Percentiles rank a stretch among this genome's conserved stretches.
These are phyloP conservation scores for Leucocoprinus leucothites DNA, from an alignment of 768 basidiomycete species.

Conservation along the genomic window DNA sequence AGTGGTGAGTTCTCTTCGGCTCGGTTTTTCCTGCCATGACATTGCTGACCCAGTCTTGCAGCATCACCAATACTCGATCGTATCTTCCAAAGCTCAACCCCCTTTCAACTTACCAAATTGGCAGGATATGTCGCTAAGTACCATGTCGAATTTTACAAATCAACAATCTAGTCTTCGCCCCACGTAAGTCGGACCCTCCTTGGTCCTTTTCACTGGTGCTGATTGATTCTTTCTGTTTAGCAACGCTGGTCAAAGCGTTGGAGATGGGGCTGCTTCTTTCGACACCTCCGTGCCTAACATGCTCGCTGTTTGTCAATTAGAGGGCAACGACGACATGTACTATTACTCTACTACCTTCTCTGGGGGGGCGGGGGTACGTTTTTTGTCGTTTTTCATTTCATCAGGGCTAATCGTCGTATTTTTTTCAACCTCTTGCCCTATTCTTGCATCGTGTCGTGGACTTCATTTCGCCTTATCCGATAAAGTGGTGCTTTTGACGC, in stretches of 20 bases:
- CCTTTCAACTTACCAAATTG: constrained; percentile 62
- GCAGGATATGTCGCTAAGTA: constrained; percentile 78
- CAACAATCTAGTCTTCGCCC: constrained; percentile 92
- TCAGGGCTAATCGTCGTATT: not conserved
- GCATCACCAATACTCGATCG: constrained; percentile 14
- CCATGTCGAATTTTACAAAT: constrained; percentile 69
- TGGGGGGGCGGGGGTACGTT: constrained; percentile 84
- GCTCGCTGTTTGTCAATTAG: constrained; percentile 81
- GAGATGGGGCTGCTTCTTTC: constrained; percentile 89
- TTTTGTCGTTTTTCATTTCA: not conserved
- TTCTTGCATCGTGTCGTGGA: no score
- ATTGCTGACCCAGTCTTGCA: not conserved
- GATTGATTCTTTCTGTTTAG: constrained; percentile 34
- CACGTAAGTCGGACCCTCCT: constrained; percentile 53
- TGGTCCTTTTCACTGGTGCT: constrained; percentile 11
- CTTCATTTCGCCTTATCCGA: not conserved
- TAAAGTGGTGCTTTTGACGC: constrained; percentile 93
- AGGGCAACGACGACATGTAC: constrained; percentile 80
- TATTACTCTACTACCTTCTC: constrained; percentile 93
- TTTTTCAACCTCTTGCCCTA: constrained; percentile 8
- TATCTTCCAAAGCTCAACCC: constrained; percentile 13
- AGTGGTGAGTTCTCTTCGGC: constrained; percentile 10
- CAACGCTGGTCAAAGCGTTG: constrained; percentile 97
- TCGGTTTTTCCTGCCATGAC: constrained; percentile 4
- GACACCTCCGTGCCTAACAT: constrained; percentile 70